Evolutionary conservation across 331 rosid species (phyloP), one percentile per base, ranked within the genome.

Genomic region (Malus hybrid): DNA sequence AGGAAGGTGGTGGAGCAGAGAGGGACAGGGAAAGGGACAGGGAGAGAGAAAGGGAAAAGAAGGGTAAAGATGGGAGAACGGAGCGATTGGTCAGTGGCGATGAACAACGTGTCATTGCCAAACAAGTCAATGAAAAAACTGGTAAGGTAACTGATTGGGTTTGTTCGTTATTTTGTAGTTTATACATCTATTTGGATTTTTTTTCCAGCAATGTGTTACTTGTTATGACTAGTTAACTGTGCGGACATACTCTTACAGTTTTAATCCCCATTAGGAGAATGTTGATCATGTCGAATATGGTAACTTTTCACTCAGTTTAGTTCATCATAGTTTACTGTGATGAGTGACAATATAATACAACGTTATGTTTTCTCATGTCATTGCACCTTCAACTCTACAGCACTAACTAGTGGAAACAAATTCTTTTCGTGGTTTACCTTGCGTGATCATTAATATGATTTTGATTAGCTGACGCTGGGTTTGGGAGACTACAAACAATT

Each of bases 81-180:
- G 98, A 91, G 76, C 89, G 87, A 75, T 82, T 82, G 52, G 82
- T 84, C 34, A 84, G 87, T 66, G 82, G 77, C 15, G 97, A 85
- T 8, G 99, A 92, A 28, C 91, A 76, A 67, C 93, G 91, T 0
- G 26, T 56, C 58, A 77, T 66, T 34, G 82, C 75, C 11, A 92
- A 92, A 82, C 93, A 87, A 70, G 88, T 70, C 7, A 66, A 66
- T 78, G 97, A 88, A 83, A 95, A 80, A 81, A 82, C 86, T 88
- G 98, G 99, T 95, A 88, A 86, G 94, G 86, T 87, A 85, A 90
- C 89, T 87, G 22, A 66, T 73, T 82, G 32, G 80, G 74, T 71
- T 42, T 82, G 50, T 69, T 69, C 18, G 70, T 66, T 63, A 50
- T 56, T 55, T 8, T 78, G 58, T 46, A 18, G 55, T 75, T 19